Evolutionary conservation across 768 basidiomycete species (phyloP).

Genomic region (Tubosaeta sp.): DNA sequence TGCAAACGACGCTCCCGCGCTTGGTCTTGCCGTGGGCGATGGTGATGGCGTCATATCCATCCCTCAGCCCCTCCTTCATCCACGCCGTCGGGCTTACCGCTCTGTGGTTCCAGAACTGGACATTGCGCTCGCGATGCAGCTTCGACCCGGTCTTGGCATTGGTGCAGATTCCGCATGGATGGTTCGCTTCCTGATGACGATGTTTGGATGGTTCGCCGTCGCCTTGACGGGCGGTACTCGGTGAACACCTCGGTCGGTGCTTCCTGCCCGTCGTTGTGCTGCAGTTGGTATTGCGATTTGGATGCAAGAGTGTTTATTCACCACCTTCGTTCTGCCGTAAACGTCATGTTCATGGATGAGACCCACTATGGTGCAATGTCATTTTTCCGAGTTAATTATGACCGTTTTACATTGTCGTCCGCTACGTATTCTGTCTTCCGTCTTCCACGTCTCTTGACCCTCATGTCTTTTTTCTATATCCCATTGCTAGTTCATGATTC

Average conservation of each 20-base stretch:
- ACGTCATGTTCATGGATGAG: background rate
- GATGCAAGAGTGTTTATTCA: background rate
- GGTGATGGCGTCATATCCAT: conserved; percentile 1
- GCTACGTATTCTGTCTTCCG: background rate
- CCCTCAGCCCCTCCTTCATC: conserved; percentile 12
- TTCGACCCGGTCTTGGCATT: conserved; percentile 64
- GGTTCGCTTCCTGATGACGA: conserved; percentile 73
- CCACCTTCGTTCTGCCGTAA: background rate
- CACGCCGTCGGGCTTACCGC: conserved; percentile 29
- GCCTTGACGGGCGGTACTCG: conserved; percentile 39
- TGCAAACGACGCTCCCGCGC: conserved; percentile 19
- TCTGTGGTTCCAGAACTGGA: conserved; percentile 50
- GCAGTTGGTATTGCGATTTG: background rate
- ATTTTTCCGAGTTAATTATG: background rate
- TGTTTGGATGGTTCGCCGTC: conserved; percentile 75
- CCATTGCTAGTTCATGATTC: background rate
- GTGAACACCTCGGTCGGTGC: conserved; percentile 5
- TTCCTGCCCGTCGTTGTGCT: background rate
- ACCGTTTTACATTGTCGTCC: background rate
- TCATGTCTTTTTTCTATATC: background rate
- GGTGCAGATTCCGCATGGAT: conserved; percentile 77
- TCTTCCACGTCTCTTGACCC: background rate
- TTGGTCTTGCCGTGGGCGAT: conserved; percentile 16
- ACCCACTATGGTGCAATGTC: background rate
- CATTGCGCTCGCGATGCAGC: conserved; percentile 73